Conservation (phyloP, 176 grass and related monocot genomes). For the Oryza glaberrima region DNA sequence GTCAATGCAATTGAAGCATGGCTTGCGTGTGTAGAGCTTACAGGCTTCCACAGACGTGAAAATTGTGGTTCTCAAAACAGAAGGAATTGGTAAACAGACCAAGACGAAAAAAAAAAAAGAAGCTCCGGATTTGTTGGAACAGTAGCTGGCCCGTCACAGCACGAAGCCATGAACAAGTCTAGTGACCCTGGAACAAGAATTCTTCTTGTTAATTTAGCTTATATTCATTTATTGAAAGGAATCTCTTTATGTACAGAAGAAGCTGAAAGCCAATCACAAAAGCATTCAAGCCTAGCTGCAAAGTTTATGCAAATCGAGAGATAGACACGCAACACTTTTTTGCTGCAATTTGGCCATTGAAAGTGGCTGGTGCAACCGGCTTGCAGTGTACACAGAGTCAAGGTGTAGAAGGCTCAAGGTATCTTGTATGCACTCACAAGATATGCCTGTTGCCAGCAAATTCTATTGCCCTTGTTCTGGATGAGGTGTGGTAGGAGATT, state of each 20-base stretch:
- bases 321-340: slow-evolving; percentile 25
- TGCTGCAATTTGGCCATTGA: slow-evolving; percentile 7
- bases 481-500: slow-evolving; percentile 49
- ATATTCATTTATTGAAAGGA: slow-evolving; percentile 33
- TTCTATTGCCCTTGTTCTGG: slow-evolving; percentile 55
- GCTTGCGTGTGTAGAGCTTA: neutral
- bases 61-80: neutral
- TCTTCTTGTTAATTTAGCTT: slow-evolving; percentile 16
- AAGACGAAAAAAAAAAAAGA: neutral
- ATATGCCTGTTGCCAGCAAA: neutral
- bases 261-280: slow-evolving; percentile 30
- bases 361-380: slow-evolving; percentile 13
- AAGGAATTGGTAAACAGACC: neutral
- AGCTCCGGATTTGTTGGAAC: neutral
- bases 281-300: slow-evolving; percentile 36
- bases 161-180: neutral
- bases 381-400: neutral
- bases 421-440: neutral
- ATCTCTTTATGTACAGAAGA: slow-evolving; percentile 47
- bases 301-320: slow-evolving; percentile 34
- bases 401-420: slow-evolving; percentile 4
- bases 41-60: neutral
- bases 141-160: neutral
- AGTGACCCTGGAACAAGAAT: neutral
- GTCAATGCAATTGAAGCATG: neutral